Base-by-base conservation (phyloP, 106 monocot genomes). In the Chionographis japonica region DNA sequence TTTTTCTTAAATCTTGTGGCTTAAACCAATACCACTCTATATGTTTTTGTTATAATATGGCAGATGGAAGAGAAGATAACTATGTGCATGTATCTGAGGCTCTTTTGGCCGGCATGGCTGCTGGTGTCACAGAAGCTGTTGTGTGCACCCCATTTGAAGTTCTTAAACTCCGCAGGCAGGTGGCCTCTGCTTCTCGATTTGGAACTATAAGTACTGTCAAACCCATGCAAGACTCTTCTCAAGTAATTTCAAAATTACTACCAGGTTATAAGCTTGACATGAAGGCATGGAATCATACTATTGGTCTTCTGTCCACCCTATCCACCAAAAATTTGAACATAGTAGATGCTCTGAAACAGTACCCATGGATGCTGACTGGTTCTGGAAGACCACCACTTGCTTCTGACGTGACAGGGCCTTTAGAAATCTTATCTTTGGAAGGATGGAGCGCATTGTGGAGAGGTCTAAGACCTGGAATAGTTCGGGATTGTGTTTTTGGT, bases 321-420 rank as follows among this genome's bases (percentile, higher is more conserved):
- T 76, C 87, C 15, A 50, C 68, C 7, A 85, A 80, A 19, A 65
- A 74, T 78, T 60, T 71, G 39, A 68, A 85, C 50, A 68, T 90
- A 73, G 62, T 70, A 62, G 62, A 66, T 68, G 83, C 77, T 18
- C 75, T 99, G 66, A 90, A 85, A 71, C 63, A 69, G 42, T 79
- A 93, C 37, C 98, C 98, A 4, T 99, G 98, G 98, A 85, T 99
- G 98, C 42, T 93, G 67, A 90, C 90, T 70, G 98, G 98, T 46
- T 93, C 93, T 38, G 90, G 87, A 40, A 92, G 85, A 54, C 85
- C 81, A 35, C 98, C 93, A 64, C 81, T 93, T 67, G 81, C 90
- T 55, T 93, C 90, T 70, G 85, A 87, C 61, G 74, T 99, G 39
- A 90, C 64, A 74, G 72, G 69, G n/a, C 81, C 81, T 38, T 69